Percentiles rank a stretch among this genome's conserved stretches.
phyloP scores from a whole-genome alignment of 352 stramenopile species.

The Sclerospora graminicola region DNA sequence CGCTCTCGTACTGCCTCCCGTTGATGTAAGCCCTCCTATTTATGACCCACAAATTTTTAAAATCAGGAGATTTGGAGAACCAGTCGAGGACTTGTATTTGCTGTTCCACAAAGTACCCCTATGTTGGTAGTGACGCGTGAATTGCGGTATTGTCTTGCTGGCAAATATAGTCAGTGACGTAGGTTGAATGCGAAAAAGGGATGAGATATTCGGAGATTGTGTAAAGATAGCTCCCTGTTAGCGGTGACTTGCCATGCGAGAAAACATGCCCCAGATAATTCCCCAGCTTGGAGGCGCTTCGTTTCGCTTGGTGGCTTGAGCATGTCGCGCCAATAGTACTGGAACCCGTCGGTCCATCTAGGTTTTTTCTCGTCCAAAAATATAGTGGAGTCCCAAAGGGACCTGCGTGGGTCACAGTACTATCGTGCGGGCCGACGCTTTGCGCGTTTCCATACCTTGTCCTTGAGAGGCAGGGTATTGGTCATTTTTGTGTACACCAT shows the following conservation, averaged over 20 bases:
- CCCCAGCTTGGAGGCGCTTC: slow-evolving; percentile 7
- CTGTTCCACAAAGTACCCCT: slow-evolving; percentile 4
- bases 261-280: slow-evolving; percentile 19
- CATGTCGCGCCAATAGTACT: slow-evolving; percentile 22
- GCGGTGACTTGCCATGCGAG: slow-evolving; percentile 3
- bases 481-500: background rate
- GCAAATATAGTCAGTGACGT: slow-evolving; percentile 13
- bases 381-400: slow-evolving; percentile 14
- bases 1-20: background rate
- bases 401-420: too few relatives aligned
- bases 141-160: slow-evolving; percentile 22
- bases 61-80: slow-evolving; percentile 7
- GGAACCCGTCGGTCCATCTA: slow-evolving; percentile 23
- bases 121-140: slow-evolving; percentile 6
- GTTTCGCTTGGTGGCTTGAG: background rate
- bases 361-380: slow-evolving; percentile 39
- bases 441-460: background rate
- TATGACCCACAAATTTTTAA: slow-evolving; percentile 15
- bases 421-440: background rate
- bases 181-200: slow-evolving; percentile 12
- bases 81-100: slow-evolving; percentile 2
- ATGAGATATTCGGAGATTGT: slow-evolving; percentile 19
- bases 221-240: slow-evolving; percentile 13
- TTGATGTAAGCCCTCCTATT: slow-evolving; percentile 6
- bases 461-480: background rate